Conservation (phyloP, 768 basidiomycete species). For the Suillus subalutaceus region DNA sequence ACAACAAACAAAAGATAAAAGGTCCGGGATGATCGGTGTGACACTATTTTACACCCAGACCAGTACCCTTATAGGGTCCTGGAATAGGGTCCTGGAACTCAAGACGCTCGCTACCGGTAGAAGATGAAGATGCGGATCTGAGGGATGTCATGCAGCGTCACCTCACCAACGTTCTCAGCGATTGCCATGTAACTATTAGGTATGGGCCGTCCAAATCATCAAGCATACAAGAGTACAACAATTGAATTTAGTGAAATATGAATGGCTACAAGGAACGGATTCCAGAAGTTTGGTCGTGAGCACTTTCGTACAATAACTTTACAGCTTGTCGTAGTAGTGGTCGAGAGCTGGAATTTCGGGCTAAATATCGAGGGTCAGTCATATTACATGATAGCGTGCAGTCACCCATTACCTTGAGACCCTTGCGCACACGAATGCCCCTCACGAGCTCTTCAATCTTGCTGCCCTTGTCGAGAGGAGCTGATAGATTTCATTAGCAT, state of each 20-base stretch:
- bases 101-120: neutral
- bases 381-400: neutral
- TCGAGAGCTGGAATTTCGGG: slow-evolving; percentile 88
- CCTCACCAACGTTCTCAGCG: neutral
- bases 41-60: no score
- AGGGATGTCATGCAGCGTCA: neutral
- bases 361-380: slow-evolving; percentile 39
- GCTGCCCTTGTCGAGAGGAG: slow-evolving; percentile 86
- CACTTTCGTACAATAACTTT: slow-evolving; percentile 29
- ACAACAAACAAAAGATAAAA: no score
- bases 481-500: slow-evolving; percentile 36
- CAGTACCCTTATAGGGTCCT: no score
- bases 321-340: slow-evolving; percentile 93
- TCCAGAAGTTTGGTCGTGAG: slow-evolving; percentile 15
- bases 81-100: no score
- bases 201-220: slow-evolving; percentile 28
- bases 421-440: slow-evolving; percentile 88
- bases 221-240: slow-evolving; percentile 18
- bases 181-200: neutral
- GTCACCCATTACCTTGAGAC: slow-evolving; percentile 72
- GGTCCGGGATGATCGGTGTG: no score
- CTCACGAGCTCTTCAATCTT: slow-evolving; percentile 87
- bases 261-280: slow-evolving; percentile 23
- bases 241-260: slow-evolving; percentile 15
- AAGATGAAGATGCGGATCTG: slow-evolving; percentile 13